Evolutionary conservation across 192 early-diverging fungal species (phyloP), one percentile per base, ranked within the genome.

Genomic region (Helicostylum pulchrum): DNA sequence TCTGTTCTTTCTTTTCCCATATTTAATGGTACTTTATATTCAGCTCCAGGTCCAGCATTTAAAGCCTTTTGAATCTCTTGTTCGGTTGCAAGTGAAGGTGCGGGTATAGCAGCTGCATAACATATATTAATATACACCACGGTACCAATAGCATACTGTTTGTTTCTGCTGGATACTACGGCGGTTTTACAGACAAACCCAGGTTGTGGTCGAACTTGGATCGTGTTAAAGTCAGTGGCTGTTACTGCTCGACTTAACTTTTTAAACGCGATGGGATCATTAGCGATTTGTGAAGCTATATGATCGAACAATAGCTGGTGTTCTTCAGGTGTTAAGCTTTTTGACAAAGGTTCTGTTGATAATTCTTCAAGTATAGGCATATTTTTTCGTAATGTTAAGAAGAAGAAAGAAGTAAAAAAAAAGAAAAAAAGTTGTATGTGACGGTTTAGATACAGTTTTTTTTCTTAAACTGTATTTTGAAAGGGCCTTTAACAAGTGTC

Each of bases 81-180:
- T 66, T 91, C 83, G 5, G 75, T 65, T 0, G 81, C 74, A n/a
- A 70, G 34, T 3, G 68, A 59, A 4, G 88, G 88, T 43, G 78
- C 67, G 0, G 88, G 87, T 23, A 90, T 67, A 47, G 74, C 44
- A 26, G 66, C 62, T 5, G 80, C 79, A 44, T 85, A 75, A 53
- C 87, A 89, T n/a, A 90, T 53, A 57, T 90, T 90, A 54, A 90
- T 80, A 63, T 84, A 89, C 0, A 90, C 71, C 46, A 71, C 54
- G 1, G 76, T 79, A 32, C 72, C 72, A 10, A 32, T 23, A 10
- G 48, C 7, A 48, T 50, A 49, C 0, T 20, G 34, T 21, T 32
- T 32, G 15, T 52, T 61, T 5, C 19, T 26, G n/a, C 63, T 26
- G 14, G 12, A 45, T 3, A 48, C 31, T 4, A 56, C 47, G 26